Conservation (phyloP, 2,329 filamentous ascomycete species). For the Cyphellophora attinorum region DNA sequence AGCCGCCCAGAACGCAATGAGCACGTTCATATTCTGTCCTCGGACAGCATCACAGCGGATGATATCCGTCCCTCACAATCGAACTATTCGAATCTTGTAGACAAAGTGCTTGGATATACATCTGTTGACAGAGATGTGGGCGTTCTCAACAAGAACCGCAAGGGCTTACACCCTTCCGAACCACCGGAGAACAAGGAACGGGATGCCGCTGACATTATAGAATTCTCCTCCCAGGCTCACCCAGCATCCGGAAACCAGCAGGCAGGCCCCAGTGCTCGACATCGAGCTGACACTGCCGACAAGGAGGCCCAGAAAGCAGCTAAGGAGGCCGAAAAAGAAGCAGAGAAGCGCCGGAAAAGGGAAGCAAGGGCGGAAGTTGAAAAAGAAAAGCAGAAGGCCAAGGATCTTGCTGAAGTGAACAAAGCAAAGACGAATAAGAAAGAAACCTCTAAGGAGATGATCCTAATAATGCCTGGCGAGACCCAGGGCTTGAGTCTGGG, state of each 20-base stretch:
- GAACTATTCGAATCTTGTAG: background rate
- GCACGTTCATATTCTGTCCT: background rate
- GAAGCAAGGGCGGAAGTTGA: slow-evolving; percentile 46
- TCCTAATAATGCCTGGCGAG: slow-evolving; percentile 56
- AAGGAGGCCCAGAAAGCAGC: slow-evolving; percentile 25
- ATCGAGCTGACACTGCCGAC: slow-evolving; percentile 8
- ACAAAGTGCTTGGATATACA: background rate
- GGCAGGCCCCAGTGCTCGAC: too few relatives aligned
- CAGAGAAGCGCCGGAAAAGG: slow-evolving; percentile 42
- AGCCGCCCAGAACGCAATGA: slow-evolving; percentile 1
- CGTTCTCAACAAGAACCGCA: background rate
- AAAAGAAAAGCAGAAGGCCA: slow-evolving; percentile 53
- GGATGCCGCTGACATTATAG: slow-evolving; percentile 12
- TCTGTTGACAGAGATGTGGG: background rate
- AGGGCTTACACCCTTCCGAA: background rate
- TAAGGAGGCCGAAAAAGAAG: slow-evolving; percentile 44
- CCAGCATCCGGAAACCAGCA: background rate
- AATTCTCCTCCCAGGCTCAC: slow-evolving; percentile 10
- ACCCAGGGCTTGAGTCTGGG: slow-evolving; percentile 39
- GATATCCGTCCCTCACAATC: background rate
- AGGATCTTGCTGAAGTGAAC: slow-evolving; percentile 63
- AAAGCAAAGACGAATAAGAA: slow-evolving; percentile 66
- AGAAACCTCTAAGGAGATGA: slow-evolving; percentile 65
- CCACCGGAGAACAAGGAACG: background rate
- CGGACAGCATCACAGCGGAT: slow-evolving; percentile 1